Base-by-base conservation (phyloP, 805 yeast species). In the Diddensiella transvaalensis region DNA sequence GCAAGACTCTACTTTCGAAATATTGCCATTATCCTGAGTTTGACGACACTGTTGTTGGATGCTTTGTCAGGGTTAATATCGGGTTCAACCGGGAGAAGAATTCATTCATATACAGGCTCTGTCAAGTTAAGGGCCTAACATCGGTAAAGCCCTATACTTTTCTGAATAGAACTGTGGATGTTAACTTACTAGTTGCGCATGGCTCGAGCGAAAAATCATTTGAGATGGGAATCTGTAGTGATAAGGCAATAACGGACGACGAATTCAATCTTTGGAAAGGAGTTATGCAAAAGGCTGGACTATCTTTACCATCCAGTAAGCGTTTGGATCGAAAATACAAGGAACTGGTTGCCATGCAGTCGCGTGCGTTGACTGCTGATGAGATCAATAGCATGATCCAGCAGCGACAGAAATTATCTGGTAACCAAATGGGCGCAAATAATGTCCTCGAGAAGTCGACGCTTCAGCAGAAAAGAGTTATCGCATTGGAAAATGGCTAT, bases 11-110 rank as follows among this genome's bases (percentile, higher is more conserved):
- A 56, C 77, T 89, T 39, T 78, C 82, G 35, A 85, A 83, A 63
- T 87, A 74, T 62, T 80, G 90, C 61, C 89, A 82, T 64, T 83
- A 89, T 66, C 90, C 93, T 10, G 89, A 81, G 29, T 90, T 95
- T 64, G 80, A 77, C 40, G 80, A 78, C 17, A 76, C 77, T 0
- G 77, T 87, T 13, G 72, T 77, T 17, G 95, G 87, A 18, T 81
- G 95, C 43, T 87, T 75, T 63, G 95, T 90, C 30, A 78, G 90
- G 56, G 82, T 93, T 47, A 89, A 87, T 63, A 78, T 93, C 48
- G 96, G 96, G 6, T 61, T 71, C 37, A 84, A 83, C 59, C 75
- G 75, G 48, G 75, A 80, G 40, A 77, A 82, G 10, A 79, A 83
- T 24, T 71, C 73, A 59, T 77, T 83, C 8, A 77, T 79, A 46